Base-by-base conservation (phyloP, 352 stramenopile genomes). In the Phytophthora fragariaefolia region DNA sequence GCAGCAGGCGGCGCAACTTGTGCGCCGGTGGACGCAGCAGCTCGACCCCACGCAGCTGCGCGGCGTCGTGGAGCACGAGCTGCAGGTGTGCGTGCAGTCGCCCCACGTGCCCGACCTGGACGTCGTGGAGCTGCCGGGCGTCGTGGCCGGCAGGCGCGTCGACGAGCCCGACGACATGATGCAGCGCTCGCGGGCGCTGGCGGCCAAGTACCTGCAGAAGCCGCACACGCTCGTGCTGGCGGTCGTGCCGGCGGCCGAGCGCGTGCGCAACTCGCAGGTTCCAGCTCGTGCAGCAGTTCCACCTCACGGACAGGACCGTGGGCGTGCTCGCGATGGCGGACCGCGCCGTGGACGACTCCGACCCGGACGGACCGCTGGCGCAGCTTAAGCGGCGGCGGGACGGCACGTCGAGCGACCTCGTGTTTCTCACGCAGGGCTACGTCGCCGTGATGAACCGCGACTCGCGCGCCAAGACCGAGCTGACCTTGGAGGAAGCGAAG, bases 241-340 rank as follows among this genome's bases (percentile, higher is more conserved):
- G 0, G 78, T 83, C 3, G 56, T 79, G 4, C 77, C 78, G 4
- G 75, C 73, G 0, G 63, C 59, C 26, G 73, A 81, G 23, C 66
- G 70, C 32, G 58, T 76, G 13, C 64, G 74, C 9, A 78, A 82
- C 58, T 78, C 71, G 6, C 76, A 87, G 43, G 75, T 78, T 84
- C n/a, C 71, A 82, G 52, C 50, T 82, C 22, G 71, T 87, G 26
- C 75, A 83, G 53, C 61, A 77, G 47, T 73, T 67, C 18, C 53
- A 65, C 0, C 67, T 82, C 12, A 66, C 30, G 9, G 73, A 80
- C 48, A 76, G 54, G 6, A 82, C 74, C 18, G 70, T 80, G 15
- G 73, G 72, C 6, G 76, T 87, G 24, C 32, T 87, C 20, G 81
- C 79, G 3, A 82, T 87, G 74, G 65, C 66, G 10, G 77, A 85